phyloP scores from a whole-genome alignment of 352 stramenopile species.

The Phytophthora colocasiae region DNA sequence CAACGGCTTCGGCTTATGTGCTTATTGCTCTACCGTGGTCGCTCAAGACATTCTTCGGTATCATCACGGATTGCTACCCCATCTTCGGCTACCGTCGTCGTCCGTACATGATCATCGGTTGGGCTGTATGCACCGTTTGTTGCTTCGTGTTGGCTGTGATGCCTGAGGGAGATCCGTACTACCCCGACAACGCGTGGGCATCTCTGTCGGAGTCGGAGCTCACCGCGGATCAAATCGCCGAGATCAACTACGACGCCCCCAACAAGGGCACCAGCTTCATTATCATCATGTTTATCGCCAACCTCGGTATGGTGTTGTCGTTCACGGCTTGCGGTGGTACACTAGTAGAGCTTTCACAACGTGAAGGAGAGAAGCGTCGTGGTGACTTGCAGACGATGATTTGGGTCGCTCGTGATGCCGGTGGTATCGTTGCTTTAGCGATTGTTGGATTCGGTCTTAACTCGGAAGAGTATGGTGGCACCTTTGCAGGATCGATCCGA shows the following conservation, averaged over 20 bases:
- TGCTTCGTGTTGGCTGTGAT: constrained; percentile 49
- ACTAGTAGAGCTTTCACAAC: constrained; percentile 66
- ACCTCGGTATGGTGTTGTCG: constrained; percentile 61
- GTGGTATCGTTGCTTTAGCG: constrained; percentile 51
- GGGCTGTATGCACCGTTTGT: constrained; percentile 43
- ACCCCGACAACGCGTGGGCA: constrained; percentile 46
- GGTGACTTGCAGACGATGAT: constrained; percentile 69
- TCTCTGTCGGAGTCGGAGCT: constrained; percentile 36
- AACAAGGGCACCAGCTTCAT: constrained; percentile 56
- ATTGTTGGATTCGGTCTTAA: constrained; percentile 72
- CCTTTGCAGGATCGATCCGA: constrained; percentile 54
- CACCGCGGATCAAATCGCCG: constrained; percentile 48
- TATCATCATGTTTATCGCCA: constrained; percentile 62
- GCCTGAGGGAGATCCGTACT: constrained; percentile 59
- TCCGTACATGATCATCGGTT: constrained; percentile 86
- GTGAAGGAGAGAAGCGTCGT: constrained; percentile 55
- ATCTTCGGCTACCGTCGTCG: constrained; percentile 85
- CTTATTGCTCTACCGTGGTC: constrained; percentile 78
- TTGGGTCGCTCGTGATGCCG: constrained; percentile 46
- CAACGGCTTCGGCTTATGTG: constrained; percentile 46
- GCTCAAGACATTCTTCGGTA: constrained; percentile 86
- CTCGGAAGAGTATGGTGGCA: constrained; percentile 56
- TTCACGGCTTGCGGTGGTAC: constrained; percentile 59
- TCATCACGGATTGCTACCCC: constrained; percentile 86
- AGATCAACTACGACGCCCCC: constrained; percentile 58